phyloP scores from a whole-genome alignment of 2,329 filamentous ascomycete genomes.

The Stagonosporopsis tanaceti region DNA sequence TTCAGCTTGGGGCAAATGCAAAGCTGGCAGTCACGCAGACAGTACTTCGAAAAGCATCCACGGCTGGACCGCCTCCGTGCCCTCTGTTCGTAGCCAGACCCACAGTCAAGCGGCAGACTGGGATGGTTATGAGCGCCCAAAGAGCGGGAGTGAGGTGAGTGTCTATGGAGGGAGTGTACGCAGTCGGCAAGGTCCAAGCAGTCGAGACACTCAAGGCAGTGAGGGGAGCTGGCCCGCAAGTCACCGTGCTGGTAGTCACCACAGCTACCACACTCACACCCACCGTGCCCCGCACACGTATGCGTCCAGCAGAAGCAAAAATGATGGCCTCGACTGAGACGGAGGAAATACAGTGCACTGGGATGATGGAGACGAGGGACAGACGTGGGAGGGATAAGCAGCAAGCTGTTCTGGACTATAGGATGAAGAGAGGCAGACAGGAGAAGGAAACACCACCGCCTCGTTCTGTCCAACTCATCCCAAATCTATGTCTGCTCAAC shows the following conservation, averaged over 20 bases:
- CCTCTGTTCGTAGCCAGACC: background rate
- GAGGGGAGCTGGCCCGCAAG: constrained; percentile 11
- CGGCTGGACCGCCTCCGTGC: background rate
- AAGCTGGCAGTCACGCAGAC: background rate
- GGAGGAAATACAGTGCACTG: background rate
- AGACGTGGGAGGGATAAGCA: background rate
- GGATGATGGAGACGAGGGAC: background rate
- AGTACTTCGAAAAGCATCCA: background rate
- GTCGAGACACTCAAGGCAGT: background rate
- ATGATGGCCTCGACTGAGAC: background rate
- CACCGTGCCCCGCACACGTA: background rate
- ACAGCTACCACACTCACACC: background rate
- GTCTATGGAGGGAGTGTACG: constrained; percentile 17
- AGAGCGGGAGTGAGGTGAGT: constrained; percentile 30
- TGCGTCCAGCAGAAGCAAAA: background rate
- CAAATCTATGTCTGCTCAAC: too few relatives aligned
- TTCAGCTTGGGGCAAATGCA: constrained; percentile 2
- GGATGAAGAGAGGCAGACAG: too few relatives aligned
- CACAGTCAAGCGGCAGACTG: constrained; percentile 14
- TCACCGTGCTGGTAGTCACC: background rate
- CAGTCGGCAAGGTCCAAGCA: background rate
- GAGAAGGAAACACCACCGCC: too few relatives aligned
- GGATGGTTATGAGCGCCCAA: constrained; percentile 33
- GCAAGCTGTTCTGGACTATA: background rate
- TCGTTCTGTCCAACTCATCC: too few relatives aligned